These are phyloP conservation scores for Yamadazyma laniorum DNA, from an alignment of 805 yeast genomes.

Conservation along the genomic window DNA sequence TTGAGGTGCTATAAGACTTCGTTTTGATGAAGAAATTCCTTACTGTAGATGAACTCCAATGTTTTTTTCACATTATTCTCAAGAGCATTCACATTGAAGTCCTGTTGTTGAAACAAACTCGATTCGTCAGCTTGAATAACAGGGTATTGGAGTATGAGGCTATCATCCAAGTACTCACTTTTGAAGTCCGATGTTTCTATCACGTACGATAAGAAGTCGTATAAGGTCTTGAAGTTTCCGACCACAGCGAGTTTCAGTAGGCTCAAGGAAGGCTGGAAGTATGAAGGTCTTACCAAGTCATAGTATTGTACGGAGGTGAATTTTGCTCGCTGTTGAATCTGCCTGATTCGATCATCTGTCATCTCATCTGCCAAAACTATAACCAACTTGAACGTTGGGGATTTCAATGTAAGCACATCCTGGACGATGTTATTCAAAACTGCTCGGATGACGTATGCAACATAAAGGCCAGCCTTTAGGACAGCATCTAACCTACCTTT, in stretches of 20 bases:
- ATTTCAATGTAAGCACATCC: slow-evolving; percentile 29
- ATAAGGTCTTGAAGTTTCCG: slow-evolving; percentile 22
- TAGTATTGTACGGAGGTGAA: slow-evolving; percentile 3
- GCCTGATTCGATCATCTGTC: slow-evolving; percentile 9
- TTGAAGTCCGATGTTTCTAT: slow-evolving; percentile 8
- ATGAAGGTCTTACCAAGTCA: slow-evolving; percentile 8
- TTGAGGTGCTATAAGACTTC: neutral
- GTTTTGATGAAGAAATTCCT: neutral
- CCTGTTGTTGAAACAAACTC: slow-evolving; percentile 17
- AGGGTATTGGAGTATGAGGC: slow-evolving; percentile 13
- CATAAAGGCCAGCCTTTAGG: slow-evolving; percentile 24
- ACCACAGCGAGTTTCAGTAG: slow-evolving; percentile 13
- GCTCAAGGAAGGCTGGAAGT: slow-evolving; percentile 1
- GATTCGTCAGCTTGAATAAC: slow-evolving; percentile 19
- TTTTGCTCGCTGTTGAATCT: slow-evolving; percentile 13
- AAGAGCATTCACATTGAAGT: slow-evolving; percentile 13
- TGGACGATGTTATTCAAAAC: slow-evolving; percentile 25
- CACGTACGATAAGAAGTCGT: slow-evolving; percentile 14
- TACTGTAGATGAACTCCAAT: slow-evolving; percentile 9
- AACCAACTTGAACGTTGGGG: slow-evolving; percentile 1
- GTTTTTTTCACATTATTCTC: slow-evolving; percentile 6
- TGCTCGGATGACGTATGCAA: slow-evolving; percentile 25
- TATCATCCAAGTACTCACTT: slow-evolving; percentile 16
- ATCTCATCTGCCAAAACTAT: slow-evolving; percentile 4
- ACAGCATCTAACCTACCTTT: slow-evolving; percentile 24